These are phyloP conservation scores for Fusarium bulbicola DNA, from an alignment of 2,329 filamentous ascomycete genomes.

Conservation along the genomic window DNA sequence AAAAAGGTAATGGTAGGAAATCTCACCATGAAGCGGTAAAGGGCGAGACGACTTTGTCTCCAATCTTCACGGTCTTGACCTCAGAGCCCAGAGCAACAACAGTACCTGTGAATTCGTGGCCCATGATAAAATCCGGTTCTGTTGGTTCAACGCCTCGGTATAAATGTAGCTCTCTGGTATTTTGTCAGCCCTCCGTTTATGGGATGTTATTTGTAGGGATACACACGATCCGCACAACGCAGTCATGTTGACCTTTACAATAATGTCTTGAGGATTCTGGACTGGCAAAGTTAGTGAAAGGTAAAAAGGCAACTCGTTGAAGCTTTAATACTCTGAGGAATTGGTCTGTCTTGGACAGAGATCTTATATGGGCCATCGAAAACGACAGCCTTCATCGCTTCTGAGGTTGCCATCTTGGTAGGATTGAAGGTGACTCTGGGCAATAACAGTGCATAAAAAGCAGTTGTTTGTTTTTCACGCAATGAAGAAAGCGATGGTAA, in stretches of 20 bases:
- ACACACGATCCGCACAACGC: slow-evolving; percentile 84
- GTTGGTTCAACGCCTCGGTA: slow-evolving; percentile 83
- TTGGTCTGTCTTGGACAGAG: slow-evolving; percentile 78
- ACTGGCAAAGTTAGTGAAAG: slow-evolving; percentile 57
- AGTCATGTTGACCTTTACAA: slow-evolving; percentile 85
- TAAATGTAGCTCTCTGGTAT: slow-evolving; percentile 80
- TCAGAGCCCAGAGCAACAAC: slow-evolving; percentile 73
- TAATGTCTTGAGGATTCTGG: slow-evolving; percentile 74
- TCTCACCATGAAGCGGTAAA: slow-evolving; percentile 82
- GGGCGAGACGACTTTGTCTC: slow-evolving; percentile 84
- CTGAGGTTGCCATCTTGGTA: slow-evolving; percentile 43
- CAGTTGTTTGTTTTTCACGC: background rate
- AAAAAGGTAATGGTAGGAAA: fast-evolving
- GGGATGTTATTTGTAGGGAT: too few species aligned
- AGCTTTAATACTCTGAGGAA: slow-evolving; percentile 65
- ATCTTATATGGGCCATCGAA: slow-evolving; percentile 83
- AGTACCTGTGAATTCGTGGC: slow-evolving; percentile 87
- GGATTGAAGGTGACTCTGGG: fast-evolving
- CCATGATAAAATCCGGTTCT: slow-evolving; percentile 71
- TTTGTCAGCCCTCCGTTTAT: background rate
- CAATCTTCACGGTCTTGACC: slow-evolving; percentile 74
- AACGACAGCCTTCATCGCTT: slow-evolving; percentile 88
- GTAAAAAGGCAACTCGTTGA: too few species aligned
- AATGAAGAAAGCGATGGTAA: too few species aligned
- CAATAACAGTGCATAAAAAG: too few species aligned